phyloP scores from a whole-genome alignment of 768 basidiomycete species.

The Inosperma sp. region DNA sequence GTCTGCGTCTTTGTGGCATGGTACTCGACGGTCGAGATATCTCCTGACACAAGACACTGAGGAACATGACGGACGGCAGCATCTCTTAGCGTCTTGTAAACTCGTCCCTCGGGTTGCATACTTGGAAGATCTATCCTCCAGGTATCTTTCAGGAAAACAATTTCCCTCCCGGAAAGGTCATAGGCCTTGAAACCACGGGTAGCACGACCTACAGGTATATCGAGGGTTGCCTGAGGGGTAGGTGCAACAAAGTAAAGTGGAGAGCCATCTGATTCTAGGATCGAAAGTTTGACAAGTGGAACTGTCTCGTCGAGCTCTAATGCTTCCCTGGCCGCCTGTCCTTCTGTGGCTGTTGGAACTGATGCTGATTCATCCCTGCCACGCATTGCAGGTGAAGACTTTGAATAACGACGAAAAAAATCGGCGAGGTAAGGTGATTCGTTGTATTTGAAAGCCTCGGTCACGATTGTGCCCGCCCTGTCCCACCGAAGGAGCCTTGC shows the following conservation, averaged over 20 bases:
- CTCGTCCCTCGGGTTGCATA: conserved; percentile 17
- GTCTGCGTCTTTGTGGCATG: conserved; percentile 3
- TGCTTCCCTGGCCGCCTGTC: background rate
- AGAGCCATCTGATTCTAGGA: background rate
- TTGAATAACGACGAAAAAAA: background rate
- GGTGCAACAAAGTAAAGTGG: background rate
- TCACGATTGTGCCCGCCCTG: too few relatives aligned
- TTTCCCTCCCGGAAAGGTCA: background rate
- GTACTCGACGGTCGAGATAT: background rate
- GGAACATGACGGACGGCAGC: conserved; percentile 17
- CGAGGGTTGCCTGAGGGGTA: background rate
- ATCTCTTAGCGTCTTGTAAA: conserved; percentile 16
- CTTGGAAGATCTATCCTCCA: conserved; percentile 18
- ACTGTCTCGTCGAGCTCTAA: background rate
- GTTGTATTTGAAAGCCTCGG: too few relatives aligned
- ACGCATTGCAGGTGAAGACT: background rate
- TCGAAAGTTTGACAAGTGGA: background rate
- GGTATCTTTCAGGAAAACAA: conserved; percentile 27
- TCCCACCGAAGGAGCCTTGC: too few relatives aligned
- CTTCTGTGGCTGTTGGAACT: background rate
- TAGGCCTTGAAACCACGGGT: background rate
- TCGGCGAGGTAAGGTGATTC: background rate
- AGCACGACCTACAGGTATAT: background rate
- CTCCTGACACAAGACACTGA: conserved; percentile 16
- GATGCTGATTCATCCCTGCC: background rate